phyloP scores from a whole-genome alignment of 78 protist genomes.

The Dictyostelium brefeldianum region DNA sequence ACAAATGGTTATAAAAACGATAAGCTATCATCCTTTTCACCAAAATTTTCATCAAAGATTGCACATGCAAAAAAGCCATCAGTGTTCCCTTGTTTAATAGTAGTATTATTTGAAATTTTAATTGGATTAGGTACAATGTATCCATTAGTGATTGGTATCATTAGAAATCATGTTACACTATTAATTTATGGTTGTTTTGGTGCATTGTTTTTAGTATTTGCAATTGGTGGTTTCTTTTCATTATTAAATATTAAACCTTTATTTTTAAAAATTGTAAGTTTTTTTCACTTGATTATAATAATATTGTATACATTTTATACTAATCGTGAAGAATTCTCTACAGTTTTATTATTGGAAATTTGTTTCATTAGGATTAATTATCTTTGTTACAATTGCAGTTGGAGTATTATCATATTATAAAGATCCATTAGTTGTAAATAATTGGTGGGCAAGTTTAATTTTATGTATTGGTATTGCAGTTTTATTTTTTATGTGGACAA shows the following conservation, averaged over 20 bases:
- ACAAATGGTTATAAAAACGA: not conserved
- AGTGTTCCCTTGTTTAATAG: slow-evolving; percentile 16
- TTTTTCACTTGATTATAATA: not conserved
- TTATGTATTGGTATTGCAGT: slow-evolving; percentile 32
- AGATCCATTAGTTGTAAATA: not conserved
- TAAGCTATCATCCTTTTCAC: slow-evolving; percentile 1
- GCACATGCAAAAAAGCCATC: slow-evolving; percentile 21
- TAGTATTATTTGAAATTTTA: not conserved
- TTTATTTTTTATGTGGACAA: slow-evolving; percentile 30
- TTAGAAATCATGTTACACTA: not conserved
- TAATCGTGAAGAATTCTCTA: too few relatives aligned
- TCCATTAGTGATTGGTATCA: slow-evolving; percentile 48
- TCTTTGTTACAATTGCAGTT: slow-evolving; percentile 23
- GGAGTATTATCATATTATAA: slow-evolving; percentile 44
- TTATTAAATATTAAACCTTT: not conserved
- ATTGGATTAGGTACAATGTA: slow-evolving; percentile 20
- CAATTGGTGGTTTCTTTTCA: not conserved
- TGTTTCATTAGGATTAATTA: not conserved
- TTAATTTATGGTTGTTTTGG: slow-evolving; percentile 53
- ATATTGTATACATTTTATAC: too few relatives aligned
- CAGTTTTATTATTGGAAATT: slow-evolving; percentile 65
- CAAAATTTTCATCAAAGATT: not conserved
- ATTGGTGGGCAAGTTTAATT: slow-evolving; percentile 39
- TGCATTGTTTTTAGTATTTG: not conserved
- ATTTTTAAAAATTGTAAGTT: slow-evolving; percentile 31